Evolutionary conservation across 2,329 filamentous ascomycete genomes (phyloP), one percentile per base, ranked within the genome.

Genomic region (Lizonia empirigonia): DNA sequence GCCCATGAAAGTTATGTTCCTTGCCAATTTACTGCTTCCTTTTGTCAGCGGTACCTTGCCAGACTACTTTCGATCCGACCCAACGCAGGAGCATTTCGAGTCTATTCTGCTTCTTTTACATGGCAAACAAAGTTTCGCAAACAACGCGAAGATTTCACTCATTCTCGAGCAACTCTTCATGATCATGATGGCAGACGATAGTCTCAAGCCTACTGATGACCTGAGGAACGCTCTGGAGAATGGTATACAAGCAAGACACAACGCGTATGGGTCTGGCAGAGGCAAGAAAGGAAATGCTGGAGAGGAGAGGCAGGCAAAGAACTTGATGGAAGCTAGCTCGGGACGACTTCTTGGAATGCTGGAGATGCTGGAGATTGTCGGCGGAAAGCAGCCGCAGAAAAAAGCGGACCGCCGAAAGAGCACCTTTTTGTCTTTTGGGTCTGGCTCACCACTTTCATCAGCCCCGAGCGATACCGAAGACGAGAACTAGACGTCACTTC

Each of bases 241-340:
- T 15, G 86, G 85, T 0, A 82, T 86, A 34, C 39, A 71, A 24
- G 77, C 74, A 2, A 75, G 85, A n/a, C 69, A 74, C 7, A 70
- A 71, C 0, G 75, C 76, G 0, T 75, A 70, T 42, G 74, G 67
- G 2, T 77, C 77, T 19, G 76, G 70, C 33, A 76, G 74, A 54
- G 79, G 74, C 41, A 80, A 74, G 59, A 76, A 71, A 53, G 73
- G 66, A 0, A 71, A 68, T 34, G 56, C 56, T 9, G 51, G 59
- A 4, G 70, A 71, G 32, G 74, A 77, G 44, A 67, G 68, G n/a
- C 63, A 72, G 19, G 72, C 69, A 3, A 67, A 66, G 34, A 49
- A 47, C 6, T 37, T 74, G 4, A 47, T 79, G 56, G 56, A 70
- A 24, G 62, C 60, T 12, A 74, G 65, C 48, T 69, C 69, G 8